phyloP scores from a whole-genome alignment of 1,284 basidiomycete genomes.

The Agaricales sp. region DNA sequence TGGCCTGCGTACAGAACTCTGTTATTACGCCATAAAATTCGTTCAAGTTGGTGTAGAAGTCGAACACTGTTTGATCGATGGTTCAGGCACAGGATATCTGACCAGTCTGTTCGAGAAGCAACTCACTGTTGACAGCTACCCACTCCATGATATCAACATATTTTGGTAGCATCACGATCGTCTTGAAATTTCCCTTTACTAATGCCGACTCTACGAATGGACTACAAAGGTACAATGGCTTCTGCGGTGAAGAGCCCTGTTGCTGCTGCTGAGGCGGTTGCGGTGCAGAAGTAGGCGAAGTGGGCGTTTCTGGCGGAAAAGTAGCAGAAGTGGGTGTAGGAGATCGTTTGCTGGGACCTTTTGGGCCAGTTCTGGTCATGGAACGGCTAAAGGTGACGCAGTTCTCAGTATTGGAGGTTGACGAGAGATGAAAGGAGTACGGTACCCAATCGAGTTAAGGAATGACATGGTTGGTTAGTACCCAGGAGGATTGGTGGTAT shows the following conservation, averaged over 20 bases:
- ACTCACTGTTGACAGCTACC: slow-evolving; percentile 93
- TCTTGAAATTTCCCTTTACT: slow-evolving; percentile 98
- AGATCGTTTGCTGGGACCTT: slow-evolving; percentile 47
- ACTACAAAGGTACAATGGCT: slow-evolving; percentile 85
- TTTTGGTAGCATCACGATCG: slow-evolving; percentile 95
- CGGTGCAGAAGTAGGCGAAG: slow-evolving; percentile 29
- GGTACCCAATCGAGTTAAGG: slow-evolving; percentile 69
- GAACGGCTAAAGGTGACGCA: slow-evolving; percentile 38
- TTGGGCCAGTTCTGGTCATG: slow-evolving; percentile 46
- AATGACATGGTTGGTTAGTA: slow-evolving; percentile 67
- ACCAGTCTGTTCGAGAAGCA: slow-evolving; percentile 2
- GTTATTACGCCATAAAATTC: slow-evolving; percentile 94
- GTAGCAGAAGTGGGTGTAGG: slow-evolving; percentile 62
- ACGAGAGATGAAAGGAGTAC: slow-evolving; percentile 9
- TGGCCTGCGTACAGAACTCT: slow-evolving; percentile 87
- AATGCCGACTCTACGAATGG: slow-evolving; percentile 95
- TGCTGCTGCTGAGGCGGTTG: slow-evolving; percentile 25
- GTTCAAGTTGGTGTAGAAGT: slow-evolving; percentile 95
- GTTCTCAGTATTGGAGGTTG: neutral
- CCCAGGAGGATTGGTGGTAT: too few species aligned
- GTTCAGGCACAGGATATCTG: neutral
- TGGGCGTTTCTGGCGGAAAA: slow-evolving; percentile 36
- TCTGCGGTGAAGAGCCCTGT: slow-evolving; percentile 16
- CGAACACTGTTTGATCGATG: slow-evolving; percentile 70
- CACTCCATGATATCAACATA: slow-evolving; percentile 98